These are phyloP conservation scores for Aureobasidium sp. DNA, from an alignment of 2,329 filamentous ascomycete species.

Conservation along the genomic window DNA sequence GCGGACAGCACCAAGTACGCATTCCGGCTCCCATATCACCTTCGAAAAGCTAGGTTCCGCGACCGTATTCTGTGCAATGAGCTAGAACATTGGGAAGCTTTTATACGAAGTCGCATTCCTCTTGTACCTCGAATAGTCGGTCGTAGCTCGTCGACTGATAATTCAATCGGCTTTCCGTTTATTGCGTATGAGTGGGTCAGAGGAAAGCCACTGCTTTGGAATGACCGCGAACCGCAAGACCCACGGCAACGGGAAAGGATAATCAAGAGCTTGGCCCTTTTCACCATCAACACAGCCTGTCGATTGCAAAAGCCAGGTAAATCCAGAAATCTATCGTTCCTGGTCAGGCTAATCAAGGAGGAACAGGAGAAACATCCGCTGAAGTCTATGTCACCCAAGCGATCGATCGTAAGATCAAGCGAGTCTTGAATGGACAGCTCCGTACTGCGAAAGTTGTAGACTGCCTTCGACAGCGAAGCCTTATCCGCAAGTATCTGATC, in stretches of 20 bases:
- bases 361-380: neutral
- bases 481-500: neutral
- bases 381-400: neutral
- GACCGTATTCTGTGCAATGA: neutral
- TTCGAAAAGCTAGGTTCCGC: neutral
- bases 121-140: neutral
- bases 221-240: neutral
- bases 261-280: neutral
- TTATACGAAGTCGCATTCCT: neutral
- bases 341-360: neutral
- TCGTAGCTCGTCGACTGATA: neutral
- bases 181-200: neutral
- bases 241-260: neutral
- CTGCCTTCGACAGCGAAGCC: neutral
- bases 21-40: neutral
- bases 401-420: slow-evolving; percentile 1
- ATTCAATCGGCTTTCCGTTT: neutral
- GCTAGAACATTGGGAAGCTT: neutral
- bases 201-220: neutral
- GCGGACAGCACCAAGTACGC: neutral
- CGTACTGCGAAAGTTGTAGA: neutral
- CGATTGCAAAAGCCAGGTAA: neutral
- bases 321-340: neutral
- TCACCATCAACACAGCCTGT: neutral
- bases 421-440: neutral